Base-by-base conservation (phyloP, 1,284 basidiomycete species). In the Microbotryum intermedium region DNA sequence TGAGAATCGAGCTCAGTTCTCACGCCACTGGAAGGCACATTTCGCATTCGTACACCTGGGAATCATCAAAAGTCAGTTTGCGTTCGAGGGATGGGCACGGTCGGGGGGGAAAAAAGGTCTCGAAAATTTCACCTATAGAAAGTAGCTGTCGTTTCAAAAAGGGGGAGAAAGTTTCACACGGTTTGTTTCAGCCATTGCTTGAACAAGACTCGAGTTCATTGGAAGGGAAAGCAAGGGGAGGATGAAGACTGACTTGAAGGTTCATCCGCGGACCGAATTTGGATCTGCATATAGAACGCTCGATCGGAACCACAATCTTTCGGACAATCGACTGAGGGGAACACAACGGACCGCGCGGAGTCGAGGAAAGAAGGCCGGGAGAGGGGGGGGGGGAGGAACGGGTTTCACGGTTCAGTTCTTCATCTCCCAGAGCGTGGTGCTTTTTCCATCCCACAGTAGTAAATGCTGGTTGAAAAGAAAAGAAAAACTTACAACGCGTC, bases 221-320 rank as follows among this genome's bases (percentile, higher is more conserved):
- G 55, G 59, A 51, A 44, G 44, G 16, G 5, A 46, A 20, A 26
- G 6, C 20, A 4, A 23, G 6, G 6, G 9, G 21, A 49, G 25
- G 13, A 44, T 9, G 10, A 44, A 20, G 29, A 20, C 53, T 29
- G 50, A 21, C 30, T 28, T 28, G 28, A 26, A 55, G 30, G 71
- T 60, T 73, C 70, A 63, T 74, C 73, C 0, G 94, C 94, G 70
- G 90, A 93, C 42, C 94, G 79, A 68, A 97, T 98, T 75, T 98
- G 94, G 21, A 97, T 78, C 77, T 97, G 92, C 75, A 93, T 90
- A 76, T 89, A 98, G 76, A 94, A 97, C 8, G 94, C 91, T 59
- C 85, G 79, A 45, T 83, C 82, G 71, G 88, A 81, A 72, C 95
- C 92, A 76, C 94, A 98, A 28, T 70, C 68, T 72, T 92, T 93